Conservation (phyloP, 176 grass and related monocot genomes). For the Triticum aestivum region IWGSC_CS_RefSeq_v2.1 NC_057799.1:596154420-596154919, state of each 20-base stretch:
- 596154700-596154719: slow-evolving; percentile 57
- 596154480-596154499: slow-evolving; percentile 54
- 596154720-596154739: slow-evolving; percentile 39
- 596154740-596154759: slow-evolving; percentile 26
- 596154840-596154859: slow-evolving; percentile 42
- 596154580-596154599: slow-evolving; percentile 52
- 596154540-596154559: slow-evolving; percentile 57
- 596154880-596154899: slow-evolving; percentile 44
- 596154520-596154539: background rate
- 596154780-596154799: slow-evolving; percentile 72
- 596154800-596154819: slow-evolving; percentile 53
- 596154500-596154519: slow-evolving; percentile 31
- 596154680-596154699: slow-evolving; percentile 51
- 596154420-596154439: slow-evolving; percentile 53
- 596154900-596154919: slow-evolving; percentile 49
- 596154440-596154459: slow-evolving; percentile 40
- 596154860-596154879: slow-evolving; percentile 34
- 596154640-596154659: slow-evolving; percentile 29
- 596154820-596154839: slow-evolving; percentile 53
- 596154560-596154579: slow-evolving; percentile 49
- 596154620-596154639: slow-evolving; percentile 57
- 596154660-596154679: slow-evolving; percentile 55
- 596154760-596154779: slow-evolving; percentile 51
- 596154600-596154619: slow-evolving; percentile 60
- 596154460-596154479: slow-evolving; percentile 47